These are phyloP conservation scores for Cymbidium sinense DNA, from an alignment of 106 monocot genomes.

Conservation along the genomic window DNA sequence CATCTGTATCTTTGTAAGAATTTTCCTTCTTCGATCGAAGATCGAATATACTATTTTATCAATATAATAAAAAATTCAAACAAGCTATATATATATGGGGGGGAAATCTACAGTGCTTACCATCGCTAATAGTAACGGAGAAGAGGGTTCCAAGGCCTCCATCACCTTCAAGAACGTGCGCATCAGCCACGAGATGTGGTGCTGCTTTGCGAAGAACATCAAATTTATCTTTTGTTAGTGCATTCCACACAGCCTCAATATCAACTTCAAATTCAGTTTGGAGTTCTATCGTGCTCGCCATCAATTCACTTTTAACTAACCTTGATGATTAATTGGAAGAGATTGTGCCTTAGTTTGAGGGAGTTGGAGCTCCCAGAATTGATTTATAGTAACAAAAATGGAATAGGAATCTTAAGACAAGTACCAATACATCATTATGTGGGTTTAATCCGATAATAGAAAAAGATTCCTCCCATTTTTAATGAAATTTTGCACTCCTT, in stretches of 20 bases:
- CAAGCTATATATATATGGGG: no score
- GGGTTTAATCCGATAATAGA: no score
- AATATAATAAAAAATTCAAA: no score
- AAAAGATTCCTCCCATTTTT: no score
- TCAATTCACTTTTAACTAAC: not conserved
- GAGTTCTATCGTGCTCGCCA: not conserved
- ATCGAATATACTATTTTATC: no score
- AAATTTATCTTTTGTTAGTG: not conserved
- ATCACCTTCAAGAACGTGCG: not conserved
- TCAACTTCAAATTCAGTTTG: not conserved
- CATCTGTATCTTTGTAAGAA: no score
- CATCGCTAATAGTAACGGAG: not conserved
- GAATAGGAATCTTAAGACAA: no score
- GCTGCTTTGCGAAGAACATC: not conserved
- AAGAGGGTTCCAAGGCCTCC: not conserved
- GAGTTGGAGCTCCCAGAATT: not conserved
- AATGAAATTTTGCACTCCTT: no score
- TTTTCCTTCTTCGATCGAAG: no score
- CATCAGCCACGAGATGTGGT: not conserved
- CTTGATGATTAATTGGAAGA: not conserved
- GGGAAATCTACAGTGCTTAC: not conserved
- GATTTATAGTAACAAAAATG: not conserved
- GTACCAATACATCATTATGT: no score
- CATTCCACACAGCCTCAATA: not conserved
- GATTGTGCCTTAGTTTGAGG: no score